Evolutionary conservation across 352 stramenopile genomes (phyloP).

Genomic region (Globisporangium iwayamae): DNA sequence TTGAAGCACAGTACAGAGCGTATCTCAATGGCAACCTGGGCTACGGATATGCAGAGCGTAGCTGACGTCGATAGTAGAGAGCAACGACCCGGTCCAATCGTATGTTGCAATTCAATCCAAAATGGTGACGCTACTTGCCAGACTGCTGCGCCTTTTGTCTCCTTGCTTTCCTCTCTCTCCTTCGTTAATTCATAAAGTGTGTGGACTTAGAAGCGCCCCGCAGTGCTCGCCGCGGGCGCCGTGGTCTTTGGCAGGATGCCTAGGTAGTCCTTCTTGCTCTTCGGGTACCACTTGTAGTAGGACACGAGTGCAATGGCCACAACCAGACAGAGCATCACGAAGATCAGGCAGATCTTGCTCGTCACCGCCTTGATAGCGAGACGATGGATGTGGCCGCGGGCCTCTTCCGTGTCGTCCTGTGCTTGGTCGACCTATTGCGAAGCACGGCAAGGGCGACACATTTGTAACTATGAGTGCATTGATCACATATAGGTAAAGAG

Average conservation of each 20-base stretch:
- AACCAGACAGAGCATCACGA: slow-evolving; percentile 58
- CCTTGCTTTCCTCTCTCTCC: not conserved
- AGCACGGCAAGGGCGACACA: not conserved
- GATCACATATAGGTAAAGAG: not conserved
- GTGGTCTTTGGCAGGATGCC: slow-evolving; percentile 37
- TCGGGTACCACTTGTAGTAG: slow-evolving; percentile 79
- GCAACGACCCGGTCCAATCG: too few species aligned
- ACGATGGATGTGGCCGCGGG: slow-evolving; percentile 43
- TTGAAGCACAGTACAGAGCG: too few species aligned
- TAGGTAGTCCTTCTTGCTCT: slow-evolving; percentile 65
- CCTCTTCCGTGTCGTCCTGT: slow-evolving; percentile 60
- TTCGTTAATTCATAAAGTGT: too few species aligned
- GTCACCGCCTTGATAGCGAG: slow-evolving; percentile 61
- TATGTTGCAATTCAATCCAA: too few species aligned
- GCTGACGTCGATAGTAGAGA: too few species aligned
- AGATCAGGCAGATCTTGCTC: slow-evolving; percentile 51
- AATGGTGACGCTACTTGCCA: too few species aligned
- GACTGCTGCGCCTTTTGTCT: too few species aligned
- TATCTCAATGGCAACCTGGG: too few species aligned
- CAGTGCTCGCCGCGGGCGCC: not conserved
- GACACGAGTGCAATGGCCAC: slow-evolving; percentile 58
- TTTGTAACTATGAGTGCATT: not conserved
- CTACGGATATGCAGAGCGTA: too few species aligned
- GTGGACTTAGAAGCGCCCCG: not conserved
- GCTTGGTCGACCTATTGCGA: slow-evolving; percentile 47